Conservation (phyloP, 78 protist species). For the Cavenderia fasciculata region DNA sequence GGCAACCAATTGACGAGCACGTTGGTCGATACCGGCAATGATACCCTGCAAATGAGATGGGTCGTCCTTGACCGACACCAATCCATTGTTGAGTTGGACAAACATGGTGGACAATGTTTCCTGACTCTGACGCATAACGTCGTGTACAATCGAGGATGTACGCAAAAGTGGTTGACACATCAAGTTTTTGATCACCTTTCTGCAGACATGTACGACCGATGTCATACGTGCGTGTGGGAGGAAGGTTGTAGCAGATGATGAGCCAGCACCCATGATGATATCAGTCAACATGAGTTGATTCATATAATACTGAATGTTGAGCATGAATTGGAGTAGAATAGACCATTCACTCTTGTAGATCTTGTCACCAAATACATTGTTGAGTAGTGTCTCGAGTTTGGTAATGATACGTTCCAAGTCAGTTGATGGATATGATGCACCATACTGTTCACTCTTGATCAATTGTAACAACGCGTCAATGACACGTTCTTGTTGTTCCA, state of each 20-base stretch:
- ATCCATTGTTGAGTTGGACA: background rate
- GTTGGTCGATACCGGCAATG: background rate
- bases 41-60: background rate
- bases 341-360: constrained; percentile 58
- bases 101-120: constrained; percentile 6
- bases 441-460: constrained; percentile 58
- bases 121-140: constrained; percentile 16
- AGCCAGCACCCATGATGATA: background rate
- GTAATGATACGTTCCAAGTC: constrained; percentile 46
- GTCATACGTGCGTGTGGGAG: constrained; percentile 64
- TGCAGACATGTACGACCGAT: constrained; percentile 19
- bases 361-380: constrained; percentile 31
- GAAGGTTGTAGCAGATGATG: background rate
- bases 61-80: constrained; percentile 31
- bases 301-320: constrained; percentile 53
- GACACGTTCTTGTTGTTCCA: constrained; percentile 29
- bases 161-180: constrained; percentile 25
- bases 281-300: constrained; percentile 69
- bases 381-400: constrained; percentile 33
- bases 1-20: constrained; percentile 4
- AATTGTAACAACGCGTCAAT: constrained; percentile 23
- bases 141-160: constrained; percentile 24
- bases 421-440: background rate
- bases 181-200: constrained; percentile 63
- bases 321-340: constrained; percentile 20